Conservation (phyloP, 2,329 filamentous ascomycete species). For the Pseudogymnoascus sp. region DNA sequence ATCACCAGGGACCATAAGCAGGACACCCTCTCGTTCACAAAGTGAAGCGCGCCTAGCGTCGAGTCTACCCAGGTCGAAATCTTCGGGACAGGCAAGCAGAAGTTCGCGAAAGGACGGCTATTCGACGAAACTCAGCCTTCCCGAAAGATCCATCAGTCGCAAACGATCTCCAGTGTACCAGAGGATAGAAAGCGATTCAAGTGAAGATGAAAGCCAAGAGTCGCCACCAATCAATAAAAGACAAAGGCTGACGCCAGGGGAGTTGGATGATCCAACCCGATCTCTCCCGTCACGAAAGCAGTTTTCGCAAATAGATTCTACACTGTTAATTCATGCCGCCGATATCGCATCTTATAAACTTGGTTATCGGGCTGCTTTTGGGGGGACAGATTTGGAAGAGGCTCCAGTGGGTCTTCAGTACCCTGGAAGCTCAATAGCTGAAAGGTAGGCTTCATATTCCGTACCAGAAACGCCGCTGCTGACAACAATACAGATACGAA, state of each 20-base stretch:
- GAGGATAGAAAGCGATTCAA: slow-evolving; percentile 16
- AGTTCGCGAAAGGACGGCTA: background rate
- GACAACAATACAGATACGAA: slow-evolving; percentile 48
- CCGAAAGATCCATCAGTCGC: background rate
- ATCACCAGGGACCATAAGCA: background rate
- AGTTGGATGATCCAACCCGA: slow-evolving; percentile 21
- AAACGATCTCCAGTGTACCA: slow-evolving; percentile 17
- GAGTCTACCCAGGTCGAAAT: background rate
- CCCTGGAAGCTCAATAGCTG: slow-evolving; percentile 63
- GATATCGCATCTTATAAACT: slow-evolving; percentile 46
- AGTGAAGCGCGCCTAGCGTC: slow-evolving; percentile 2
- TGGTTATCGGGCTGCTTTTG: slow-evolving; percentile 45
- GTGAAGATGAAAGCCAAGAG: slow-evolving; percentile 11
- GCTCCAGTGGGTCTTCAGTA: slow-evolving; percentile 70
- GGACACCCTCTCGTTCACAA: slow-evolving; percentile 4
- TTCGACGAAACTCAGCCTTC: slow-evolving; percentile 2
- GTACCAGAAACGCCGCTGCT: slow-evolving; percentile 7
- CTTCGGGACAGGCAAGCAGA: background rate
- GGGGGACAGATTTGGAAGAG: slow-evolving; percentile 37
- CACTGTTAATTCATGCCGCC: slow-evolving; percentile 46
- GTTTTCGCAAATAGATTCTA: slow-evolving; percentile 21
- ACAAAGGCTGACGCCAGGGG: background rate
- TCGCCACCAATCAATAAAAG: slow-evolving; percentile 12
- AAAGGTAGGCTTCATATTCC: slow-evolving; percentile 45
- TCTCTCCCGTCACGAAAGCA: slow-evolving; percentile 21